These are phyloP conservation scores for Protomyces lactucae-debilis DNA, from an alignment of 1,139 yeast species.

Conservation along the genomic window DNA sequence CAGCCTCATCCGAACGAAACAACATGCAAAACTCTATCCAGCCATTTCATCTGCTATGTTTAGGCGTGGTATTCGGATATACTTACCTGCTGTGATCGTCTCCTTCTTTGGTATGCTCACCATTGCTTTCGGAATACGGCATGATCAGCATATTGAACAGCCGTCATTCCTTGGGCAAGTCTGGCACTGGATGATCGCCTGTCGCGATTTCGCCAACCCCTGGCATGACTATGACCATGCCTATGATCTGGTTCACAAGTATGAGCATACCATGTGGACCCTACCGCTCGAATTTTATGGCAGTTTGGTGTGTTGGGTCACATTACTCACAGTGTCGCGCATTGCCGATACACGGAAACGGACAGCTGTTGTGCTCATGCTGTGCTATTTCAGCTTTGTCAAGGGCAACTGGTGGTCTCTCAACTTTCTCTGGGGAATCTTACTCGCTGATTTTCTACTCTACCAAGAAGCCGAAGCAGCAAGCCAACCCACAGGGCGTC, in stretches of 20 bases:
- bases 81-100: background rate
- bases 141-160: background rate
- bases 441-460: slow-evolving; percentile 8
- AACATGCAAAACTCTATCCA: slow-evolving; percentile 6
- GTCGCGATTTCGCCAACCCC: slow-evolving; percentile 6
- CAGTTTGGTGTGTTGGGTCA: slow-evolving; percentile 5
- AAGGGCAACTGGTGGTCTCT: slow-evolving; percentile 17
- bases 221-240: slow-evolving; percentile 4
- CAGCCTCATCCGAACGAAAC: slow-evolving; percentile 1
- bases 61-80: slow-evolving; percentile 4
- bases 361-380: background rate
- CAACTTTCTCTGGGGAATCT: slow-evolving; percentile 16
- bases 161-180: background rate
- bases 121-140: background rate
- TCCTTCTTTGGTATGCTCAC: slow-evolving; percentile 15
- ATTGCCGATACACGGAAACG: slow-evolving; percentile 5
- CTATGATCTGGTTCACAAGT: slow-evolving; percentile 9
- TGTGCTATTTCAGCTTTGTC: background rate
- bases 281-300: slow-evolving; percentile 18
- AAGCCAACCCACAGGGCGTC: background rate
- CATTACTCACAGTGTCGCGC: slow-evolving; percentile 3
- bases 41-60: slow-evolving; percentile 18
- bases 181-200: slow-evolving; percentile 3
- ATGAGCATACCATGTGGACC: slow-evolving; percentile 24
- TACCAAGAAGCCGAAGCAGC: background rate